Evolutionary conservation across 495 filamentous ascomycete genomes (phyloP), one percentile per base, ranked within the genome.

Genomic region (Lepraria neglecta): DNA sequence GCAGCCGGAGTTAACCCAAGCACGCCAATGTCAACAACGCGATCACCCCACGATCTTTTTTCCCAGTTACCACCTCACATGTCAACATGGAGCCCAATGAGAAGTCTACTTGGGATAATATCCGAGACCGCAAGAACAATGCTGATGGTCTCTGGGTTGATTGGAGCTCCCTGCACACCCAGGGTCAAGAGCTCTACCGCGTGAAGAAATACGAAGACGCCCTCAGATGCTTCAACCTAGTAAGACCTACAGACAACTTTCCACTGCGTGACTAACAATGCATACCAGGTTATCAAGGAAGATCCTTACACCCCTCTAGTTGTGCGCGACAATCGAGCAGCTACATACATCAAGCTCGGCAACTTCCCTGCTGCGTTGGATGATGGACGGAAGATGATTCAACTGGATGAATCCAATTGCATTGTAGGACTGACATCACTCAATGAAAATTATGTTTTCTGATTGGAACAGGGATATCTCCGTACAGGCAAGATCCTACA

Each of bases 321-420:
- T 21, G 71, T 86, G 40, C 69, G 85, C 3, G 84, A 88, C 68
- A 80, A 81, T 59, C 81, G 86, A 52, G 79, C 83, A 3, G 84
- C 84, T 24, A 77, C 78, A 15, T 78, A 82, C 60, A 81, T 80
- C 56, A 86, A 86, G 66, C 69, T 88, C 6, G 74, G 71, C 6
- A 68, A 80, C 51, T 78, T 82, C 59, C 65, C 76, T 53, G 68
- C 70, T 19, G 86, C 86, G 2, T 72, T 86, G 9, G 71, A 71
- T 33, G 86, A 89, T 78, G 81, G 82, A 15, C 78, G 75, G 40
- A 71, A 72, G 56, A 87, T 86, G 76, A 84, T 88, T 46, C 73
- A 76, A 33, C 62, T 74, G n/a, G 69, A 77, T 46, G 76, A 76
- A 33, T 68, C 75, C 17, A 73, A 78, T 67, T 77, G 76, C 47